These are phyloP conservation scores for Scutellaria baicalensis DNA, from an alignment of 257 asterid genomes.

Conservation along the genomic window DNA sequence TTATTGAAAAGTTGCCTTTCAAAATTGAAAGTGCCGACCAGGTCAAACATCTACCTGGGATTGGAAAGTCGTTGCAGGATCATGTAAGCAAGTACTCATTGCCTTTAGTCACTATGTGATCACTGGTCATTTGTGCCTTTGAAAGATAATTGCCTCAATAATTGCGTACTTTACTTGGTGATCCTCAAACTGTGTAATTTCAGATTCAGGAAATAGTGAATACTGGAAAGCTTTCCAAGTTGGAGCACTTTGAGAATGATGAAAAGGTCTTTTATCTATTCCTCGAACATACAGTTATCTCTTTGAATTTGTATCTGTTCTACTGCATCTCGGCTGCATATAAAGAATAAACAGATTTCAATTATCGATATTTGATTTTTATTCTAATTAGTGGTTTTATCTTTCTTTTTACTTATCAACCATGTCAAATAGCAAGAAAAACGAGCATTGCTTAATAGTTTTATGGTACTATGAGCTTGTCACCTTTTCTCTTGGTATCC, in stretches of 20 bases:
- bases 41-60: slow-evolving; percentile 75
- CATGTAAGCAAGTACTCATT: slow-evolving; percentile 51
- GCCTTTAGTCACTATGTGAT: slow-evolving; percentile 6
- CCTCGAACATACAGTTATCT: slow-evolving; percentile 2
- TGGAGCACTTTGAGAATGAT: slow-evolving; percentile 90
- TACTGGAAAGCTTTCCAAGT: slow-evolving; percentile 86
- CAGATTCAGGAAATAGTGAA: slow-evolving; percentile 97
- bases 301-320: neutral
- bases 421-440: neutral
- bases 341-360: neutral
- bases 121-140: neutral
- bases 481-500: neutral
- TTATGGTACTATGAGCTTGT: neutral
- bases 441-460: neutral
- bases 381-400: neutral
- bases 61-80: slow-evolving; percentile 89
- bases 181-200: slow-evolving; percentile 14
- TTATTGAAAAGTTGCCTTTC: slow-evolving; percentile 88
- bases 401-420: neutral
- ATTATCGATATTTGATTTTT: neutral
- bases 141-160: slow-evolving; percentile 1
- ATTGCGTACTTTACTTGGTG: slow-evolving; percentile 17
- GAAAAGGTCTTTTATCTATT: slow-evolving; percentile 59
- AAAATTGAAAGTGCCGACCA: slow-evolving; percentile 77
- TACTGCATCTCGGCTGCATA: neutral